A percentile compares a stretch with the other conserved stretches of the same genome.
These are phyloP conservation scores for Yarrowia hollandica DNA, from an alignment of 805 yeast genomes.

Conservation along the genomic window DNA sequence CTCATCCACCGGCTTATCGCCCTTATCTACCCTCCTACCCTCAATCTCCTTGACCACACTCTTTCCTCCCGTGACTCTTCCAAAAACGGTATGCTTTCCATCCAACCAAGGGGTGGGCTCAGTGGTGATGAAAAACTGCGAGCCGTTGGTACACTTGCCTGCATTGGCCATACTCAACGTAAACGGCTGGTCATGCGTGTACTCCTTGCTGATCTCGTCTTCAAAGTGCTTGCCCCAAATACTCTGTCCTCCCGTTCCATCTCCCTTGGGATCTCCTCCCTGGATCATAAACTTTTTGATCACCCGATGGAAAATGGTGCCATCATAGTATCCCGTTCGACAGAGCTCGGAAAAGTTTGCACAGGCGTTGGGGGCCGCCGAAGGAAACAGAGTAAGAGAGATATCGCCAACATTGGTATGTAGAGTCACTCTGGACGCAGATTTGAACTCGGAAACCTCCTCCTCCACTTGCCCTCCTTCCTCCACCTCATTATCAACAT, in stretches of 20 bases:
- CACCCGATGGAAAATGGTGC: conserved; percentile 44
- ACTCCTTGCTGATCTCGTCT: conserved; percentile 51
- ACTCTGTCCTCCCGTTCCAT: conserved; percentile 46
- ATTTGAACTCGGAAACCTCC: conserved; percentile 1
- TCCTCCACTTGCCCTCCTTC: conserved; percentile 33
- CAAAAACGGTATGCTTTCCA: conserved; percentile 60
- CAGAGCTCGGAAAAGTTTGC: conserved; percentile 47
- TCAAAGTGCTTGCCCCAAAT: conserved; percentile 45
- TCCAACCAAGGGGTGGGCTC: conserved; percentile 56
- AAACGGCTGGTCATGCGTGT: conserved; percentile 54
- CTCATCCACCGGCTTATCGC: conserved; percentile 50
- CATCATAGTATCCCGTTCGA: conserved; percentile 45
- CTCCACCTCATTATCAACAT: conserved; percentile 36
- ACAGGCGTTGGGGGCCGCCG: conserved; percentile 46
- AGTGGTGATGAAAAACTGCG: conserved; percentile 61
- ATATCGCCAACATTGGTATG: conserved; percentile 51
- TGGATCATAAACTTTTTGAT: conserved; percentile 61
- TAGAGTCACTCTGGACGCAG: conserved; percentile 35
- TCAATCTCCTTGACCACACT: conserved; percentile 53
- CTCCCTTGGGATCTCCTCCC: conserved; percentile 56
- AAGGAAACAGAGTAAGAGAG: conserved; percentile 42
- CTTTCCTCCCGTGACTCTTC: conserved; percentile 52
- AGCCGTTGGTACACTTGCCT: conserved; percentile 59
- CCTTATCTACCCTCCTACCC: conserved; percentile 47
- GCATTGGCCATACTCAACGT: conserved; percentile 63